Base-by-base conservation (phyloP, 352 stramenopile genomes). In the Phytophthora megakarya region DNA sequence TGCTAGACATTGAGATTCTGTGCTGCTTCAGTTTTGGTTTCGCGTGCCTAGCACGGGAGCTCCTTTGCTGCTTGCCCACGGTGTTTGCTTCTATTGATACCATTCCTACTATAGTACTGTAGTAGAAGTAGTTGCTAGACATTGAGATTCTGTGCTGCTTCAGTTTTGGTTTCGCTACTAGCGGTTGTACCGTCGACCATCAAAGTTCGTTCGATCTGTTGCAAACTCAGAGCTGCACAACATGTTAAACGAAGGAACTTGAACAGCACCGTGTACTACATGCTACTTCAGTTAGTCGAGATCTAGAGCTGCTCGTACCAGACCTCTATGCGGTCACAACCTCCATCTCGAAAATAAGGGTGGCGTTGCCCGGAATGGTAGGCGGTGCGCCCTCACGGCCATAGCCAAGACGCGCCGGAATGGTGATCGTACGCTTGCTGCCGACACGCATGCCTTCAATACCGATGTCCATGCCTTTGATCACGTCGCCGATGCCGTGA, bases 401-500 rank as follows among this genome's bases (percentile, higher is more conserved):
- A 67, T 99, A 99, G 46, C 94, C 97, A 61, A 98, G 96, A 75
- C 98, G 92, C 37, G 76, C 81, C 23, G 95, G 94, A 53, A 98
- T 98, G 13, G 80, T 77, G 46, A 99, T 92, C 23, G 87, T 96
- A 44, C 96, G 95, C 82, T 99, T 96, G 62, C 86, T 88, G 26
- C 88, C 88, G 1, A 86, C 56, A 28, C 84, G 84, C 85, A 96
- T 96, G 61, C 86, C 88, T 44, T 93, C 81, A 15, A 99, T 97
- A 38, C 95, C 88, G 61, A 98, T 90, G 72, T 98, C 96, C 93
- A 97, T 98, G 63, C 95, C 95, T 67, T 97, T 96, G 74, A 98
- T 98, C 26, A 98, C 95, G 50, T 97, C 81, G 37, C 88, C 88
- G 23, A 92, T 81, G 48, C 88, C 86, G 48, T 93, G 85, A 37